Evolutionary conservation across 1,139 yeast genomes (phyloP).

Genomic region (Yamadazyma pseudoaaseri): DNA sequence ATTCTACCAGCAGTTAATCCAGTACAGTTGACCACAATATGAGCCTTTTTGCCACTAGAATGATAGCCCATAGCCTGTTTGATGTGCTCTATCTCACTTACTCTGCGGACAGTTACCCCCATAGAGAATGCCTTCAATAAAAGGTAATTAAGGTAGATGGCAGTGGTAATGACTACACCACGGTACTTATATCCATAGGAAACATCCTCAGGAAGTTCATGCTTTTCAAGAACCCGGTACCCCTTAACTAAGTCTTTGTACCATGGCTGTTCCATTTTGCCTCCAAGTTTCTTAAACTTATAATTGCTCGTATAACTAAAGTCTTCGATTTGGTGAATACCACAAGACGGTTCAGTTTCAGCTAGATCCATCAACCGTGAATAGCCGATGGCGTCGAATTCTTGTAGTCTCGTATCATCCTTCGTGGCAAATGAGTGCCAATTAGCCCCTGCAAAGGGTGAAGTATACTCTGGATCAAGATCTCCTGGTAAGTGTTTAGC

Average conservation of each 20-base stretch:
- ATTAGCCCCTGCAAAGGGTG: slow-evolving; percentile 46
- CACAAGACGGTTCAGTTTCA: slow-evolving; percentile 40
- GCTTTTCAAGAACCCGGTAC: slow-evolving; percentile 23
- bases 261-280: slow-evolving; percentile 40
- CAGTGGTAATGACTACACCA: slow-evolving; percentile 51
- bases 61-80: slow-evolving; percentile 26
- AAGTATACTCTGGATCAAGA: slow-evolving; percentile 32
- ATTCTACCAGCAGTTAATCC: slow-evolving; percentile 38
- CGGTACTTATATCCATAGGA: slow-evolving; percentile 41
- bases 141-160: slow-evolving; percentile 48
- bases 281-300: slow-evolving; percentile 9
- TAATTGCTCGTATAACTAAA: slow-evolving; percentile 28
- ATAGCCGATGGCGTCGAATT: slow-evolving; percentile 42
- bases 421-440: slow-evolving; percentile 46
- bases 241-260: slow-evolving; percentile 37
- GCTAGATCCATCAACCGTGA: slow-evolving; percentile 38
- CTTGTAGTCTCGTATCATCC: slow-evolving; percentile 31
- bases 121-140: slow-evolving; percentile 32
- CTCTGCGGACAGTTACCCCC: slow-evolving; percentile 38
- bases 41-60: slow-evolving; percentile 26
- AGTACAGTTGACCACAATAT: slow-evolving; percentile 44
- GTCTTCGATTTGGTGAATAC: slow-evolving; percentile 38
- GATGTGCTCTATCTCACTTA: slow-evolving; percentile 23
- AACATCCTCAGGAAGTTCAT: slow-evolving; percentile 31
- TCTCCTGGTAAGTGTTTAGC: slow-evolving; percentile 43